Evolutionary conservation across 2,329 filamentous ascomycete genomes (phyloP), one percentile per base, ranked within the genome.

Genomic region (Aplosporella prunicola): DNA sequence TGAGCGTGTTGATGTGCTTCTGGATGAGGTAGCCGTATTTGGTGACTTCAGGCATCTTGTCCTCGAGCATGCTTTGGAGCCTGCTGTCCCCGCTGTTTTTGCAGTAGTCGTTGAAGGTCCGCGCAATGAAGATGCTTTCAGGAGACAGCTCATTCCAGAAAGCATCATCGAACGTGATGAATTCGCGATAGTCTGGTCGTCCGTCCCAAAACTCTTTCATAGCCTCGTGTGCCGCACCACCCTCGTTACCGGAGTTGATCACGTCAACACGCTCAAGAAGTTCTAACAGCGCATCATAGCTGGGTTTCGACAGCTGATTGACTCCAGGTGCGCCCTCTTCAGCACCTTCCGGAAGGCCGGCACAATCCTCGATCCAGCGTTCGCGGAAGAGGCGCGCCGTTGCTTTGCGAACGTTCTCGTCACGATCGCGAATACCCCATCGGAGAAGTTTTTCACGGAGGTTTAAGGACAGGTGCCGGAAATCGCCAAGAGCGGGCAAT

Each of bases 121-220:
- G 78, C 0, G 81, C 84, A 52, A 96, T 77, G 53, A 98, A 98
- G 0, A 86, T 80, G 1, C 85, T 82, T 56, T 96, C 88, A 2
- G 87, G 82, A 1, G 80, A 81, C 9, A 91, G 65, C 2, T 82
- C 82, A 50, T 87, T 78, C 81, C 82, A 93, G 60, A 84, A 89
- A 11, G 68, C 64, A 49, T 88, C 78, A 45, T 81, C 74, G 45
- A 91, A 86, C 16, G 64, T 69, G 37, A 87, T 71, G 20, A 73
- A 76, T 37, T 88, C 80, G 35, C 80, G 69, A 51, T 88, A 88
- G 55, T 91, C 83, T 3, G 85, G 82, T 13, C 91, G 78, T 4
- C 88, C 85, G 47, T 91, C 83, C 91, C 91, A 98, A 61, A 98
- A 96, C 32, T 86, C 84, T 43, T 76, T 81, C 88, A 98, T 95